Conservation (phyloP, 495 filamentous ascomycete genomes). For the Aspergillus bertholletiae region DNA sequence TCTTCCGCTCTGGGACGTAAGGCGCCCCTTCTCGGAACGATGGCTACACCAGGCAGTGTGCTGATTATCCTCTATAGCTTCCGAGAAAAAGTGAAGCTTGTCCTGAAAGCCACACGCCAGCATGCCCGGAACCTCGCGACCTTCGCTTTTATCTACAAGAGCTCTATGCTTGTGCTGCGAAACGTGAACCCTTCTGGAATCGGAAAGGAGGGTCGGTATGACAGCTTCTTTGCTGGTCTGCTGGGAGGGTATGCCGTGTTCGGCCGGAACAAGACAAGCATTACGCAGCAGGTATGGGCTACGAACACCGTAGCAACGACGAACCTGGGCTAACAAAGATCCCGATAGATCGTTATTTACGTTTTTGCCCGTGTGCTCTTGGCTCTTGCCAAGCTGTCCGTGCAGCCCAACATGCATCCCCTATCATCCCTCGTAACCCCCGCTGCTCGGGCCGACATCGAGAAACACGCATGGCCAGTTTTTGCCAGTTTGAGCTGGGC, state of each 20-base stretch:
- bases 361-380: slow-evolving; percentile 91
- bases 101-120: slow-evolving; percentile 80
- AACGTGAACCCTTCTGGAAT: slow-evolving; percentile 56
- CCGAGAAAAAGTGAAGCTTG: slow-evolving; percentile 71
- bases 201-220: slow-evolving; percentile 64
- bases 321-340: background rate
- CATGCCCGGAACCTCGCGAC: slow-evolving; percentile 89
- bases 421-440: slow-evolving; percentile 40
- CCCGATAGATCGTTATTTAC: slow-evolving; percentile 77
- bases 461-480: slow-evolving; percentile 76
- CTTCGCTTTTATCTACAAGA: slow-evolving; percentile 89
- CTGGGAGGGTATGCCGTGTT: slow-evolving; percentile 92
- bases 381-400: slow-evolving; percentile 73
- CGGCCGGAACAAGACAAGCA: slow-evolving; percentile 73
- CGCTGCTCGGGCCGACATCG: slow-evolving; percentile 47
- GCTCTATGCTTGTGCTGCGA: slow-evolving; percentile 66
- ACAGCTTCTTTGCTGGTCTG: slow-evolving; percentile 86
- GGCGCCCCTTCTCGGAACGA: slow-evolving; percentile 15
- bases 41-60: slow-evolving; percentile 4
- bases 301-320: background rate
- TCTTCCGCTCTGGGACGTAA: slow-evolving; percentile 89
- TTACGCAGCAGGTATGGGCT: slow-evolving; percentile 75
- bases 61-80: slow-evolving; percentile 44
- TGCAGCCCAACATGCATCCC: slow-evolving; percentile 58
- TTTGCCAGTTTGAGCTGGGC: slow-evolving; percentile 92